Evolutionary conservation across 2,329 filamentous ascomycete genomes (phyloP), one percentile per base, ranked within the genome.

Genomic region (Amphichorda felina): DNA sequence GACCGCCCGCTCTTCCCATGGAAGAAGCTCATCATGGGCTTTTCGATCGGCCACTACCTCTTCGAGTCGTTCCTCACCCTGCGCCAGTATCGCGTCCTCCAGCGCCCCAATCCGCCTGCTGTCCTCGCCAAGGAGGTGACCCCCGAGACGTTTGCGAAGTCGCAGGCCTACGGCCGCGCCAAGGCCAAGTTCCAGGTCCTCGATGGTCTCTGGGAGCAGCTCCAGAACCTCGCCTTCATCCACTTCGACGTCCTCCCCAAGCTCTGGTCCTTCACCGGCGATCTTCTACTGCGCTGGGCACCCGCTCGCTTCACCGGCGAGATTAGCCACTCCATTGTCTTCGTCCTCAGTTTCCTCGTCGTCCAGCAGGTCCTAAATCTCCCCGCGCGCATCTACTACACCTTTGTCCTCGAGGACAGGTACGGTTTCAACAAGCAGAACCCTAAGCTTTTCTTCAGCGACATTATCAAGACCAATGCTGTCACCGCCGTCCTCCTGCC

Each of bases 351-450:
- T 38, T 94, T 94, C 59, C 81, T 86, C 48, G 59, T 94, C 50
- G 72, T 93, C 49, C 82, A 87, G 47, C 85, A 89, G 50, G 45
- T 83, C 37, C 63, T 94, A 43, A 82, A 79, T 38, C 64, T 96
- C 36, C 91, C 91, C 3, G 73, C 79, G 40, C 82, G 78, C 37
- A 78, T 95, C 58, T 98, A 96, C 68, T 79, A 88, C 63, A 91
- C 86, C 10, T 98, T 98, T 53, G 84, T 96, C 33, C 69, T 98
- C 38, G 91, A 98, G 61, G 88, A 95, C 63, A 83, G 86, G 55
- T 98, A 94, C 50, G 91, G 91, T 34, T 98, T 98, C 75, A 98
- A 98, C 63, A 98, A 98, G 67, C 87, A 94, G 69, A 96, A 91
- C 0, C 66, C 86, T 37, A 79, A 78, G 57, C 70, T 96, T 21